Base-by-base conservation (phyloP, 2,329 filamentous ascomycete genomes). In the Xylariaceae sp. region DNA sequence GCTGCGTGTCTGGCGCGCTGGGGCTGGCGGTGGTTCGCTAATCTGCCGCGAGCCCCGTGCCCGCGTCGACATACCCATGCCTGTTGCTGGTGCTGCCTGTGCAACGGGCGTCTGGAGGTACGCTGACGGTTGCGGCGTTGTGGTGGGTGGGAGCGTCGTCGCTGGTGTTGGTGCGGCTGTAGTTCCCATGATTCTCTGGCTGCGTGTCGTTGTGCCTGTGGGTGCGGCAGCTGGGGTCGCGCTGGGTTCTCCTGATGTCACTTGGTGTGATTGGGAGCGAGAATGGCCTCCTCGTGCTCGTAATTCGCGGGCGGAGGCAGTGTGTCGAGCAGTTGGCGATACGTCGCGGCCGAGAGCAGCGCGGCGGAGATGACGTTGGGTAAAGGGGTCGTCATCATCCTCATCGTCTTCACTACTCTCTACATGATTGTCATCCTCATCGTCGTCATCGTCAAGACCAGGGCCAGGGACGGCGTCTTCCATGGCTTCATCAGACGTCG, bases 1-100 rank as follows among this genome's bases (percentile, higher is more conserved):
- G 39, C 68, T 72, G 51, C 71, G 64, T 44, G 70, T 72, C 62
- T 69, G 60, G 15, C 70, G 66, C 3, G 65, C 55, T 1, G 65
- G 63, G 3, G 63, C 65, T 3, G 64, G 56, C 7, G 64, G 65
- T 15, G 64, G 62, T 55, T 66, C 57, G 56, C 64, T 66, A 0
- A 56, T 37, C 54, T 54, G 62, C 30, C 51, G 64, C 18, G 15
- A 60, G 56, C 30, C 64, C 56, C 54, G 62, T 59, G 44, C 63
- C 7, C 59, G 53, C 10, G 63, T 56, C 6, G 56, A 53, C n/a
- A 59, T 53, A 5, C 23, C 23, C 35, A 45, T 52, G 42, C 58
- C 50, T 34, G 51, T 13, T n/a, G 48, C 51, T 6, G 58, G 45
- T 2, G 39, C 11, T 47, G 44, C 60, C 42, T 65, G 63, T 17